Evolutionary conservation across 805 yeast genomes (phyloP), one percentile per base, ranked within the genome.

Genomic region (Schwanniomyces occidentalis): DNA sequence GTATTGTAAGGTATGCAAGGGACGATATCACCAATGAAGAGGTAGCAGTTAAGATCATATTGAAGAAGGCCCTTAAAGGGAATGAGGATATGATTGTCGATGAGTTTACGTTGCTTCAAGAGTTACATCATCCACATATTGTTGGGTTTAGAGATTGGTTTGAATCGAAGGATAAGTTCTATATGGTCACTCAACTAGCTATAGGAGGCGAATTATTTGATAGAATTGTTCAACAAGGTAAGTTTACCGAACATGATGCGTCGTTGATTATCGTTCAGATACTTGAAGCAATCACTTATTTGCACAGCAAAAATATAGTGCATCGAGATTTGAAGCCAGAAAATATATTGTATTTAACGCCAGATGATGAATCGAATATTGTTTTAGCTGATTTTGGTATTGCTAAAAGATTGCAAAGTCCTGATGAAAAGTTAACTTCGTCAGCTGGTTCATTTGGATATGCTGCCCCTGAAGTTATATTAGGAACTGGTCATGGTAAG

Each of bases 361-460:
- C 60, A 2, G 65, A 66, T 6, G 54, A 59, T 4, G 71, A 80
- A 42, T 81, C 95, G 6, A 80, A 77, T 35, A 71, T 91, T 22
- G 96, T 90, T 8, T 69, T 91, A 44, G 96, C 97, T 1, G 99
- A 91, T 63, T 91, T 91, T 60, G 99, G 99, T 32, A 93, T 91
- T 42, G 96, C 98, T 21, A 87, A 87, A 58, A 74, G 77, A 48
- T 65, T 91, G 44, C 69, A 71, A 39, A 58, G 70, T 8, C 72
- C 78, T 3, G 75, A 78, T 46, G 87, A 84, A 37, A 65, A 76
- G 40, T 67, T 87, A 40, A 78, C 73, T 20, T 68, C 82, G 15
- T 81, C 85, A 26, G 95, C 96, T 1, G 98, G 98, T 1, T 85
- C 96, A 1, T 81, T 87, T 61, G 98, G 99, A 2, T 91, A 91